phyloP scores from a whole-genome alignment of 2,329 filamentous ascomycete genomes.

The Penicillium polonicum region DNA sequence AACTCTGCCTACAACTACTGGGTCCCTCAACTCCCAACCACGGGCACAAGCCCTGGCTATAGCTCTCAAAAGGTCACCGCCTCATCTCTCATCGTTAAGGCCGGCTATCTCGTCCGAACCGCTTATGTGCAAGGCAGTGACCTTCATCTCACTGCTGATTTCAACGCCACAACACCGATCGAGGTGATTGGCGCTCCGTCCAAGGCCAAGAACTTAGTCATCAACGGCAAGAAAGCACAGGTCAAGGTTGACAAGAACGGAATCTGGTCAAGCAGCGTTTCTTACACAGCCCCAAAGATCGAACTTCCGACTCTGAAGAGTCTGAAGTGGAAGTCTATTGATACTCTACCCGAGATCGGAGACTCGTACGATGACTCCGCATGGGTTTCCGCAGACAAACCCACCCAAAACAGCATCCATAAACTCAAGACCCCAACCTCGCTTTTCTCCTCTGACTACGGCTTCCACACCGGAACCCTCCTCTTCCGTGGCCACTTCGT shows the following conservation, averaged over 20 bases:
- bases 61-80: slow-evolving; percentile 30
- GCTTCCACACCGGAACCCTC: slow-evolving; percentile 67
- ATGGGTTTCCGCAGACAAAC: slow-evolving; percentile 63
- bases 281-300: slow-evolving; percentile 53
- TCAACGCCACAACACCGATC: slow-evolving; percentile 66
- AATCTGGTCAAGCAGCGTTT: slow-evolving; percentile 53
- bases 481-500: slow-evolving; percentile 70
- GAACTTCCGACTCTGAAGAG: slow-evolving; percentile 57
- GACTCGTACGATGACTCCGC: slow-evolving; percentile 64
- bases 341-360: slow-evolving; percentile 69
- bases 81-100: slow-evolving; percentile 43
- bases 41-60: slow-evolving; percentile 31
- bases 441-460: slow-evolving; percentile 70
- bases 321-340: slow-evolving; percentile 66
- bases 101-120: slow-evolving; percentile 44
- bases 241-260: slow-evolving; percentile 46
- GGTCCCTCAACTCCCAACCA: slow-evolving; percentile 39
- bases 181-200: slow-evolving; percentile 67
- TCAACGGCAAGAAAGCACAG: slow-evolving; percentile 55
- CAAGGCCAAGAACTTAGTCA: slow-evolving; percentile 55
- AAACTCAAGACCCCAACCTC: slow-evolving; percentile 63
- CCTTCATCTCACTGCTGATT: slow-evolving; percentile 66
- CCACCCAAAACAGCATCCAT: slow-evolving; percentile 59
- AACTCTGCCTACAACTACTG: slow-evolving; percentile 49
- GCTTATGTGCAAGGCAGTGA: slow-evolving; percentile 56